A percentile compares a stretch with the other conserved stretches of the same genome.
phyloP scores from a whole-genome alignment of 2,329 filamentous ascomycete genomes.

The Xylaria sp. region DNA sequence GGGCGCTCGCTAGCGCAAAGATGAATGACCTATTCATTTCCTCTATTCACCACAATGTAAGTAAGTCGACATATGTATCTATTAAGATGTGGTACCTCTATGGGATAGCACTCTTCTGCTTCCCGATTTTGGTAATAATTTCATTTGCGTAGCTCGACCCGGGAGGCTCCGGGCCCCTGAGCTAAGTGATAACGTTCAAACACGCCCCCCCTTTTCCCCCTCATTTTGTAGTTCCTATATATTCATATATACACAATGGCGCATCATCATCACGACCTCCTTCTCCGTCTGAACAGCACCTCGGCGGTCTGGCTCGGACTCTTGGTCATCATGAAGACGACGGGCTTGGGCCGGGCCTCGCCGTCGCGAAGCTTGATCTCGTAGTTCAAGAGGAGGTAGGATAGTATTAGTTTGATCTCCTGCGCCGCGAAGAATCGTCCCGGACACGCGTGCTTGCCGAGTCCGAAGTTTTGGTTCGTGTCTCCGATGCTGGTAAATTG shows the following conservation, averaged over 20 bases:
- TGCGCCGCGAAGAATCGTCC: conserved; percentile 58
- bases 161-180: conserved; percentile 32
- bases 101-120: not conserved
- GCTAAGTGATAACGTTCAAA: conserved; percentile 8
- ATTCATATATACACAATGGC: not conserved
- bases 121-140: not conserved
- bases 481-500: conserved; percentile 53
- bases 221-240: not conserved
- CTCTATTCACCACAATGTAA: not conserved
- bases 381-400: conserved; percentile 54
- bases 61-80: conserved; percentile 16
- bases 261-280: not conserved
- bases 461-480: conserved; percentile 52
- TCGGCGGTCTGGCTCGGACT: conserved; percentile 49
- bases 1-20: not conserved
- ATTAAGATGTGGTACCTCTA: not conserved
- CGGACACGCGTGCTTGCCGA: conserved; percentile 55
- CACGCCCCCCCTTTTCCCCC: not conserved
- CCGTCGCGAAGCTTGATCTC: conserved; percentile 51
- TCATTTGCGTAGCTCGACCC: conserved; percentile 12
- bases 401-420: conserved; percentile 58
- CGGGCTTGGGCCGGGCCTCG: conserved; percentile 43
- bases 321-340: conserved; percentile 51
- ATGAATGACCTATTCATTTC: not conserved
- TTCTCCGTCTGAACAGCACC: conserved; percentile 45